Base-by-base conservation (phyloP, 176 grass and related monocot genomes). In the Calamus simplicifolius region DNA sequence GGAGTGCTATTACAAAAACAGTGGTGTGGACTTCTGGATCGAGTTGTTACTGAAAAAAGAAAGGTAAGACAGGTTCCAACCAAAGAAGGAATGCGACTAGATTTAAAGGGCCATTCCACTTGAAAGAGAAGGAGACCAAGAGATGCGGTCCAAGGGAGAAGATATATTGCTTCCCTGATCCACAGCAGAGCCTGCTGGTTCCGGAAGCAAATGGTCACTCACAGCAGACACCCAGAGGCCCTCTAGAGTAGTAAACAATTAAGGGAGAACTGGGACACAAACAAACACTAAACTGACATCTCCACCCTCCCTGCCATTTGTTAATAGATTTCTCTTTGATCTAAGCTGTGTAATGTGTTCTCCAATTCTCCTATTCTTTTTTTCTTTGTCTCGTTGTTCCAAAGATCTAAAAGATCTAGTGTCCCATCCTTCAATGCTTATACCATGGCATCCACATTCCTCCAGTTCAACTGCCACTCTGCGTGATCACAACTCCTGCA, bases 371-470 rank as follows among this genome's bases (percentile, higher is more conserved):
- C 3, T 43, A 2, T 43, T 43, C 12, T 43, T 6, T 69, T 70
- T 70, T 48, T 58, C 31, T 14, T 52, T 6, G 25, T 21, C 51
- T 3, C 26, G 35, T 69, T 61, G 61, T 51, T 68, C 53, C 65
- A 61, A 66, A 64, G 76, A 73, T 77, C 49, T 38, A 74, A 54
- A 59, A 69, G 71, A 83, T 74, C 64, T 72, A 66, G 73, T 71
- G 73, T 57, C 73, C 67, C 64, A 74, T 75, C 73, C 56, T 8
- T 43, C 6, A 43, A 43, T 43, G 35, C 35, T 43, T 43, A 43
- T 12, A 10, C 35, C 35, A 13, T 10, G 29, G 35, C 10, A 43
- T 79, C 59, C 80, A 86, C 79, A 89, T 89, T 95, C 82, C 82
- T 83, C 68, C 19, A 67, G 23, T 55, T 29, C 25, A 67, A 63